phyloP scores from a whole-genome alignment of 2,329 filamentous ascomycete species.

The Neopestalotiopsis sp. region DNA sequence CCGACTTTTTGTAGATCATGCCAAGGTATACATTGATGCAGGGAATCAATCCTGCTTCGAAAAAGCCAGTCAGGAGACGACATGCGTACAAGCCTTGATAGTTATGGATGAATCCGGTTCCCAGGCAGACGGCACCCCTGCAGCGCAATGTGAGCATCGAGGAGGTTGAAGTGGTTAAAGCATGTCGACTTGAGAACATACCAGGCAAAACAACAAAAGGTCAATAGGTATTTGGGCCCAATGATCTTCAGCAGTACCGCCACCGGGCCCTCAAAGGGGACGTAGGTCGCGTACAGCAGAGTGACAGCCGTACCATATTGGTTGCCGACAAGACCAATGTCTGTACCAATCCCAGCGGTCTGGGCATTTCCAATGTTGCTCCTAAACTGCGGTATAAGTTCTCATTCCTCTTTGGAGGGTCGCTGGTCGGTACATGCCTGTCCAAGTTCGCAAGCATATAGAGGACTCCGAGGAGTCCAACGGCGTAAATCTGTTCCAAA shows the following conservation, averaged over 20 bases:
- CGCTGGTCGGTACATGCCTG: conserved; percentile 17
- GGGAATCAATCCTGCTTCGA: conserved; percentile 33
- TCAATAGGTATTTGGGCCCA: conserved; percentile 32
- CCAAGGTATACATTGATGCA: conserved; percentile 29
- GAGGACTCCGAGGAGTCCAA: conserved; percentile 25
- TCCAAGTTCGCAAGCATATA: conserved; percentile 39
- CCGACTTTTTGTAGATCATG: conserved; percentile 41
- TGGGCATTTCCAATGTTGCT: conserved; percentile 34
- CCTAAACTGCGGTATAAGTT: conserved; percentile 3
- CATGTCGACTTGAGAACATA: conserved; percentile 24
- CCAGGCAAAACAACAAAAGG: conserved; percentile 32
- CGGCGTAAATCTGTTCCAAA: conserved; percentile 25
- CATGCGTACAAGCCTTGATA: conserved; percentile 22
- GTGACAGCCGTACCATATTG: conserved; percentile 36
- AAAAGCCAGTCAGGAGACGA: conserved; percentile 29
- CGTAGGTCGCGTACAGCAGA: conserved; percentile 38
- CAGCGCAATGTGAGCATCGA: neutral
- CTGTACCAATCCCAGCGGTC: conserved; percentile 27
- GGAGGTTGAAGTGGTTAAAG: neutral
- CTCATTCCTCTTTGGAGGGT: neutral
- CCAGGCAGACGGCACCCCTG: conserved; percentile 30
- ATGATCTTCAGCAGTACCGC: conserved; percentile 31
- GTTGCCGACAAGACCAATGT: conserved; percentile 33
- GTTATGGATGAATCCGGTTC: conserved; percentile 36
- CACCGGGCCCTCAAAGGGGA: conserved; percentile 31